phyloP scores from a whole-genome alignment of 306 rosid species.

The Vigna trinervia region DNA sequence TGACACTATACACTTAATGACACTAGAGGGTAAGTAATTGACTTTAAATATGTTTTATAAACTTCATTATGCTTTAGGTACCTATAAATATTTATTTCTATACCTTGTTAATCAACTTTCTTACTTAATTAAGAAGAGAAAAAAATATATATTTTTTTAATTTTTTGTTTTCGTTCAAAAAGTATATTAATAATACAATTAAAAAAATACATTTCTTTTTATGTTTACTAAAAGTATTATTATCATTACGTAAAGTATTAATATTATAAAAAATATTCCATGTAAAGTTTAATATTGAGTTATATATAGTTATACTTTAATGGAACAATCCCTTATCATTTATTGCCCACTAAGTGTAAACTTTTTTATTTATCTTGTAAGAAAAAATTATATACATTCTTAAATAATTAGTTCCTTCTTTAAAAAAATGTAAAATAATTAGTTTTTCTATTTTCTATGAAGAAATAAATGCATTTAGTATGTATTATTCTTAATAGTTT shows the following conservation, averaged over 20 bases:
- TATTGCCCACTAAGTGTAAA: not conserved
- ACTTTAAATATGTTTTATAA: no score
- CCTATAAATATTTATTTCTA: not conserved
- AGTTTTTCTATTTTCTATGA: not conserved
- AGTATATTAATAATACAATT: not conserved
- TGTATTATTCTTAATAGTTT: not conserved
- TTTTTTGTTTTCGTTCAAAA: not conserved
- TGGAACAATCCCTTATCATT: not conserved
- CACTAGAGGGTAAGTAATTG: no score
- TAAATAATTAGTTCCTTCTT: no score
- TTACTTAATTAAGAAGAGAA: not conserved
- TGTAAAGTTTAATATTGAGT: not conserved
- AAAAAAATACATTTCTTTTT: not conserved
- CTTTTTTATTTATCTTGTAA: not conserved
- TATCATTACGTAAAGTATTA: not conserved
- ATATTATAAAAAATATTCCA: not conserved
- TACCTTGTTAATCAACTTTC: not conserved
- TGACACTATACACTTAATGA: no score
- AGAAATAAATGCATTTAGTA: not conserved
- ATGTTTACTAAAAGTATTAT: not conserved
- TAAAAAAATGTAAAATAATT: not conserved
- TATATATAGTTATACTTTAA: not conserved
- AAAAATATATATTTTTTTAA: not conserved
- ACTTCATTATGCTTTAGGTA: no score
- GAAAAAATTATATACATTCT: no score